Percentiles rank a stretch among this genome's conserved stretches.
phyloP scores from a whole-genome alignment of 2,329 filamentous ascomycete species.

The Phialophora expanda region DNA sequence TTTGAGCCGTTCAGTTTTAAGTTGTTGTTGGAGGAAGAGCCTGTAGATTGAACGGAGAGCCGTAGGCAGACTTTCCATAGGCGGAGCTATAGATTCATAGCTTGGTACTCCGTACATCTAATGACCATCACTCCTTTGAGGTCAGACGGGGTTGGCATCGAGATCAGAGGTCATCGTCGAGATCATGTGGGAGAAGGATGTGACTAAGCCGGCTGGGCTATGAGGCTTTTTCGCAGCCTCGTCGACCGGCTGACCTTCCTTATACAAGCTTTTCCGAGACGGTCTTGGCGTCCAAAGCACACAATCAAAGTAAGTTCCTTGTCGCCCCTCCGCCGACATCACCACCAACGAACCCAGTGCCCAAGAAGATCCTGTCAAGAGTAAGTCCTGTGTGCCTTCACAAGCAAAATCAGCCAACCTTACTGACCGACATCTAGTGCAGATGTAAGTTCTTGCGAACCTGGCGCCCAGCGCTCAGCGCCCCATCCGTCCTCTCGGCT shows the following conservation, averaged over 20 bases:
- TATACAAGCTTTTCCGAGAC: background rate
- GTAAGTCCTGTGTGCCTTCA: slow-evolving; percentile 23
- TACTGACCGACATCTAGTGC: slow-evolving; percentile 64
- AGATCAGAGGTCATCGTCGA: too few relatives aligned
- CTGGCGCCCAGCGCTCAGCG: background rate
- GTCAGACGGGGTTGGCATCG: background rate
- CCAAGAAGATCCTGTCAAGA: slow-evolving; percentile 38
- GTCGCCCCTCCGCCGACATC: slow-evolving; percentile 16
- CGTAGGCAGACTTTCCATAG: background rate
- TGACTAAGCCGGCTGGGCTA: background rate
- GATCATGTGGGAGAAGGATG: too few relatives aligned
- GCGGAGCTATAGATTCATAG: background rate
- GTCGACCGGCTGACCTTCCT: background rate
- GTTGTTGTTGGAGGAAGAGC: slow-evolving; percentile 80
- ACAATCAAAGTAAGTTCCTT: slow-evolving; percentile 13
- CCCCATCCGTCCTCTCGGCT: background rate
- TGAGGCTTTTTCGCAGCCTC: slow-evolving; percentile 1
- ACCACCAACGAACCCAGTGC: slow-evolving; percentile 26
- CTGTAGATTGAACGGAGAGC: slow-evolving; percentile 48
- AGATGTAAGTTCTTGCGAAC: slow-evolving; percentile 73
- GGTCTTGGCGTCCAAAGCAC: slow-evolving; percentile 19
- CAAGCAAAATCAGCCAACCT: background rate
- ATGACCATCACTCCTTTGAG: background rate
- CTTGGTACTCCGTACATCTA: background rate
- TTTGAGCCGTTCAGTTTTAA: slow-evolving; percentile 91